Evolutionary conservation across 441 rosid genomes (phyloP), one percentile per base, ranked within the genome.

Genomic region (Gossypium armourianum): DNA sequence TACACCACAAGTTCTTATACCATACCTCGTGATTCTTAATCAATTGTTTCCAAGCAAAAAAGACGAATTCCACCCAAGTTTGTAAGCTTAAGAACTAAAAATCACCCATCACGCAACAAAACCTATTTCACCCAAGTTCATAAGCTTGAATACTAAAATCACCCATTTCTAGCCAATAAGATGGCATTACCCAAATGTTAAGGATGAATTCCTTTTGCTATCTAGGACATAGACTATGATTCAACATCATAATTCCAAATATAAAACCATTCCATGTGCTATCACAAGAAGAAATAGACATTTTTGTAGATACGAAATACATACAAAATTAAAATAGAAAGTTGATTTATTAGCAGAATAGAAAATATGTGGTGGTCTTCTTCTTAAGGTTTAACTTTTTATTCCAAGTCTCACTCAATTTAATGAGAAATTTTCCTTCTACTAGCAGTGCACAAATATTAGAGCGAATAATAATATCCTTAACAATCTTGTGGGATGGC

Each of bases 211-310:
- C 43, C 57, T 7, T 65, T 21, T n/a, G n/a, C 12, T 13, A 65
- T 65, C 20, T 47, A 21, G 21, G 3, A 5, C 56, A n/a, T 4
- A 45, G 36, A 64, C 36, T 64, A n/a, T 21, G 55, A 7, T 64
- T 32, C 69, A 43, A 45, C 16, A 43, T 1, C 4, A 87, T 55
- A 83, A 74, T 15, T 10, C 40, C 9, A 36, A 40, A 36, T 19
- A 62, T 19, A 62, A 62, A 62, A 10, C 28, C 16, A 0, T 40
- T 17, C 52, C 24, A 21, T 17, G 45, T 40, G 24, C 52, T 10
- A 17, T 10, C 28, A 62, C 10, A 17, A 32, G 24, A 61, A 32
- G 24, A 61, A 61, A 9, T 60, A 28, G 15, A 62, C 24, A 32
- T 62, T 32, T 62, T 40, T 7, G 13, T 17, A 9, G 54, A 47